Evolutionary conservation across 306 rosid genomes (phyloP), one percentile per base, ranked within the genome.

Genomic region (Fragaria vesca): DNA sequence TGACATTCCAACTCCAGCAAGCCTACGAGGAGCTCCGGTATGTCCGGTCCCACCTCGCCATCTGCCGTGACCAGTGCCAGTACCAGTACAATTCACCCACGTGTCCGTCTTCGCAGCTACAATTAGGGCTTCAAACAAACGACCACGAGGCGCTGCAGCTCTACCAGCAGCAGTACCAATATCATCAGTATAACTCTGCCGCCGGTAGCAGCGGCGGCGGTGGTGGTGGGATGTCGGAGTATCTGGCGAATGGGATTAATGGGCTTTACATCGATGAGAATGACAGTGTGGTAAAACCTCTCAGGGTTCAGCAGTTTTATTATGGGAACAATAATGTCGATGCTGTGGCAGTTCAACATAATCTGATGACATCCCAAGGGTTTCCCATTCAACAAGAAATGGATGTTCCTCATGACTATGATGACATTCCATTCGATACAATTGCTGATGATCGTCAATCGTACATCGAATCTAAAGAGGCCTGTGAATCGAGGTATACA

Each of bases 401-500:
- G 60, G 81, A 74, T 18, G 73, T 83, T 73, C 57, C 72, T 20
- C 52, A 72, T 60, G 78, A 75, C 2, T 75, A 81, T 15, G 84
- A 78, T 43, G 85, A 85, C 42, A 54, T 80, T n/a, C 82, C 88
- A 0, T 85, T 82, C 38, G 80, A 82, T 70, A 75, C 78, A 3
- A 62, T 83, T 43, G 83, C 65, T 3, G 87, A 85, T 76, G 86
- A 87, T 32, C 62, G 76, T 5, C 83, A 75, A 30, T 78, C 83
- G 5, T 78, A 36, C 30, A 60, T 79, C 4, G 84, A 84, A 57
- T 80, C 82, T 42, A 78, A 75, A 46, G 88, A 78, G 28, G 71
- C 77, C 20, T 82, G 82, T 24, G 84, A 87, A 8, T 85, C 88
- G 9, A 85, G 89, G 89, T 87, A 72, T n/a, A 32, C 4, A 21